Evolutionary conservation across 257 asterid genomes (phyloP).

Genomic region (Capsicum pubescens): DNA sequence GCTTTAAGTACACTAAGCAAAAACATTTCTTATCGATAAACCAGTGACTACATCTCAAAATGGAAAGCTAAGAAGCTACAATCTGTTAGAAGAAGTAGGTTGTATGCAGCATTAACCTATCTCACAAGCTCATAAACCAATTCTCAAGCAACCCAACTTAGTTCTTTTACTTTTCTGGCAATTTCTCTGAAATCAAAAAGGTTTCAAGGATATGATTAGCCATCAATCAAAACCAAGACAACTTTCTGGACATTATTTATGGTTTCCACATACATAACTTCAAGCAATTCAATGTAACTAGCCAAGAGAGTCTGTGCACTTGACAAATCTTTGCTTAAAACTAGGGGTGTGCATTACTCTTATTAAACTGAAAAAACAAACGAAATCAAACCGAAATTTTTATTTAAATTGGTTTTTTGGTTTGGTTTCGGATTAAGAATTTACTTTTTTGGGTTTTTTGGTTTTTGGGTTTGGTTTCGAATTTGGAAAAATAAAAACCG

Average conservation of each 20-base stretch:
- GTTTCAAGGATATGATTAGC: not conserved
- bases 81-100: not conserved
- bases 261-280: not conserved
- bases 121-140: not conserved
- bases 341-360: no score
- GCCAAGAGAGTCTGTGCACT: not conserved
- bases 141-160: not conserved
- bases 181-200: not conserved
- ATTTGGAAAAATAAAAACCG: no score
- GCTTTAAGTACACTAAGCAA: not conserved
- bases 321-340: no score
- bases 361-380: no score
- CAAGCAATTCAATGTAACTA: not conserved
- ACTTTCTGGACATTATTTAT: not conserved
- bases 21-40: not conserved
- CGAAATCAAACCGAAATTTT: no score
- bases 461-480: no score
- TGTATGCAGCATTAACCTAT: slow-evolving; percentile 2
- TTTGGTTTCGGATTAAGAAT: no score
- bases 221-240: not conserved
- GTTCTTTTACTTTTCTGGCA: not conserved
- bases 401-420: no score
- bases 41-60: not conserved
- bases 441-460: no score
- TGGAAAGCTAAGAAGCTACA: slow-evolving; percentile 5